Base-by-base conservation (phyloP, 2,329 filamentous ascomycete genomes). In the Scolecobasidium constrictum region DNA sequence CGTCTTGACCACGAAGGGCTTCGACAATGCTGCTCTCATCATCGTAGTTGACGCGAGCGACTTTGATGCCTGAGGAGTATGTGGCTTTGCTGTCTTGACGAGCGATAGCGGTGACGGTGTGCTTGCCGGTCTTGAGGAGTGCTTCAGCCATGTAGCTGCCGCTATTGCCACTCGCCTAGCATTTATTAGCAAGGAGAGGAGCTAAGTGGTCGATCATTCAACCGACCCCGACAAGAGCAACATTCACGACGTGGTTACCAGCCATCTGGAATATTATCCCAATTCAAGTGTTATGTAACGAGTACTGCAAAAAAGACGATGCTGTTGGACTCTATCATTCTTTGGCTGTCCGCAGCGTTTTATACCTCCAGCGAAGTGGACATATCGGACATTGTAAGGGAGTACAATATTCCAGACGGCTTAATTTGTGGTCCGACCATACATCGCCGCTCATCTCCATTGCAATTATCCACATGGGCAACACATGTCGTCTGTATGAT, bases 51-150 rank as follows among this genome's bases (percentile, higher is more conserved):
- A 72, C 55, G 18, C 50, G 54, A 16, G 57, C 61, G 28, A 65
- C 52, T 4, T 52, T 49, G 35, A 71, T 55, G 16, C 57, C 66
- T 0, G 52, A 48, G 5, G 66, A 67, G 3, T 73, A 55, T 0
- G 49, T 59, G 46, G 49, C 57, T 3, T 53, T 63, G 49, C 68
- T 69, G 21, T 61, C 64, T 2, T 48, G 40, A 35, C 72, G 69
- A 2, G 66, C 67, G 33, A 77, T 55, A 46, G 68, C 69, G 1
- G 71, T 75, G 46, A 76, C 55, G 12, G 50, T 65, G 52, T 72
- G 68, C 36, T 65, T 64, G 42, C 67, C 67, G 20, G 59, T 62
- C 28, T 59, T 57, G 36, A 68, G 50, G 4, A 73, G 56, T n/a
- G 59, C 59, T 4, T 56, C 48, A 34, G 59, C 50, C 41, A 66